A percentile compares a stretch with the other conserved stretches of the same genome.
These are phyloP conservation scores for Lentinula guzmanii DNA, from an alignment of 768 basidiomycete genomes.

Conservation along the genomic window DNA sequence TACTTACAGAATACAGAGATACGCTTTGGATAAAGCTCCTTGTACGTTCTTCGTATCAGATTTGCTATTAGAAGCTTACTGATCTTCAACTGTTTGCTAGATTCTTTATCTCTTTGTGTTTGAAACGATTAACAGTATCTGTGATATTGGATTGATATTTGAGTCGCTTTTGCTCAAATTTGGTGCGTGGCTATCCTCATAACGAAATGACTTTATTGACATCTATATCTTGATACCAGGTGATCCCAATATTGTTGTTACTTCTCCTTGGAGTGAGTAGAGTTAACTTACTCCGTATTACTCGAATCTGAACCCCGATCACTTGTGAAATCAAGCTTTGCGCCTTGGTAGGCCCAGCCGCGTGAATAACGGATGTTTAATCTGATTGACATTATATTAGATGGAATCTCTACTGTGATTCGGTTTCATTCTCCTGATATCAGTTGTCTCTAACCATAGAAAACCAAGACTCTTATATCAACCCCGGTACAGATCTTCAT, in stretches of 20 bases:
- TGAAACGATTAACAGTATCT: slow-evolving; percentile 1
- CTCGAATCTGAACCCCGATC: neutral
- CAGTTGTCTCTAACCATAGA: neutral
- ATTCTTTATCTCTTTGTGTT: slow-evolving; percentile 3
- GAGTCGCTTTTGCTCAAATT: slow-evolving; percentile 7
- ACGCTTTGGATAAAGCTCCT: slow-evolving; percentile 2
- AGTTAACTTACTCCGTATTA: neutral
- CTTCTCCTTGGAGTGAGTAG: slow-evolving; percentile 4
- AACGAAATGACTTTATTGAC: neutral
- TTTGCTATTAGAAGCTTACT: neutral
- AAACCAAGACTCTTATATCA: slow-evolving; percentile 1
- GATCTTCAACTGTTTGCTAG: neutral
- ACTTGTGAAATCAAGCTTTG: neutral
- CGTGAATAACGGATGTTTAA: neutral
- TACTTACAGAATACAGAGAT: neutral
- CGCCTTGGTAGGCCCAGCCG: neutral
- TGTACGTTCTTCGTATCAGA: neutral
- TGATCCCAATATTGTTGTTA: neutral
- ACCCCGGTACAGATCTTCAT: slow-evolving; percentile 8
- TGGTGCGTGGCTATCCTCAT: neutral
- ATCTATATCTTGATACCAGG: neutral
- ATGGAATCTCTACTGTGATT: slow-evolving; percentile 2
- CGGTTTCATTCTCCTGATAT: neutral
- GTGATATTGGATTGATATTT: slow-evolving; percentile 4
- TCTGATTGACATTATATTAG: neutral